Evolutionary conservation across 2,329 filamentous ascomycete species (phyloP), one percentile per base, ranked within the genome.

Genomic region (Hirsutella rhossiliensis): DNA sequence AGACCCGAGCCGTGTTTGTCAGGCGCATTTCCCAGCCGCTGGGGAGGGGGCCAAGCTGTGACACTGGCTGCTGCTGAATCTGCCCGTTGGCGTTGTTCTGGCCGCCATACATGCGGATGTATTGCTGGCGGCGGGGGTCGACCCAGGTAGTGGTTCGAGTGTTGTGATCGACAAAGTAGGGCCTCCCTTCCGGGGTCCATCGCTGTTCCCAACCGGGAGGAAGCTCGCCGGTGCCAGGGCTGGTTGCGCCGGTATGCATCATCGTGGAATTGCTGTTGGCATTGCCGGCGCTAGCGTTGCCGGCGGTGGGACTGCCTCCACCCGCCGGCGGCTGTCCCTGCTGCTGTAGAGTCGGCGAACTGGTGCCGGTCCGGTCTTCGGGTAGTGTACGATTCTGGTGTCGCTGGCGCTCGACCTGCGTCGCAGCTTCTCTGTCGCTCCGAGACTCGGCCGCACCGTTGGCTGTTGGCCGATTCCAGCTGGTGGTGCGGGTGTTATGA

Each of bases 11-110:
- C 13, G 92, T 98, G 64, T 98, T 97, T 43, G 92, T 98, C 42
- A 98, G 80, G 48, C 92, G 87, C 92, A 98, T 98, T 72, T 98
- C 92, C 92, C 92, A 98, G 3, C 92, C 92, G 57, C 92, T 97
- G 3, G 92, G 92, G 40, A 98, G 67, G 23, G 92, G 92, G 4
- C 92, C 92, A 39, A 98, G 76, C 62, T 98, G 92, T 2, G 92
- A 97, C 2, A 98, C 92, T 1, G 92, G 90, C 65, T 98, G 92
- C 61, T 96, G 90, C 64, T 97, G 90, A 51, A 97, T 95, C 43
- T 82, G 84, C 40, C 87, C 89, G 54, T 82, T 88, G 53, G 80
- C 78, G 49, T 83, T 85, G 63, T 87, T 92, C 55, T 90, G 86
- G 2, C 89, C 90, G 29, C 78, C 78, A 60, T 98, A 98, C 86